Conservation (phyloP, 805 yeast species). For the Wickerhamiella shivajii region DNA sequence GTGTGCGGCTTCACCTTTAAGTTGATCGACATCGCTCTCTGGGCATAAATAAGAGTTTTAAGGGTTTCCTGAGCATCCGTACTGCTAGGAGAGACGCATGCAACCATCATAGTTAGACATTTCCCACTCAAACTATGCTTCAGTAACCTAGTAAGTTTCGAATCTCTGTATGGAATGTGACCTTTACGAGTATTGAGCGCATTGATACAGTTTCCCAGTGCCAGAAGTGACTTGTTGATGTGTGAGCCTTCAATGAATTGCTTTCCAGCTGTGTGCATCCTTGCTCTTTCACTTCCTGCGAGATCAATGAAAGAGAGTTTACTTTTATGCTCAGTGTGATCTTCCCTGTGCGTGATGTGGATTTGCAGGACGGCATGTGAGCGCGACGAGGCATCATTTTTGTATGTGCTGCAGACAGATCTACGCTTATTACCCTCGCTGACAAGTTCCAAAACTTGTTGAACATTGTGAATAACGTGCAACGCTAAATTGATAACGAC, state of each 20-base stretch:
- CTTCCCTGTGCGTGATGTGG: slow-evolving; percentile 32
- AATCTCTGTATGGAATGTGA: slow-evolving; percentile 71
- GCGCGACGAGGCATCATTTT: slow-evolving; percentile 77
- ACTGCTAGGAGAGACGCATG: slow-evolving; percentile 77
- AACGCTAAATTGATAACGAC: slow-evolving; percentile 61
- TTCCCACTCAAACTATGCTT: slow-evolving; percentile 88
- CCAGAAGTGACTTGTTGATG: slow-evolving; percentile 74
- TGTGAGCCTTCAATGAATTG: slow-evolving; percentile 84
- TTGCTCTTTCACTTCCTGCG: slow-evolving; percentile 92
- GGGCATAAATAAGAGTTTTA: slow-evolving; percentile 81
- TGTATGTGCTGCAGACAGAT: slow-evolving; percentile 76
- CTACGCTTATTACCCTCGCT: slow-evolving; percentile 25
- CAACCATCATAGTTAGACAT: slow-evolving; percentile 91
- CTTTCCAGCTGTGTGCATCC: slow-evolving; percentile 70
- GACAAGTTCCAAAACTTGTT: slow-evolving; percentile 15
- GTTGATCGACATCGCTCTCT: too few species aligned
- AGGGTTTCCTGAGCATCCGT: slow-evolving; percentile 84
- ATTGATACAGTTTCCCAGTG: slow-evolving; percentile 64
- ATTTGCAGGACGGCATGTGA: slow-evolving; percentile 89
- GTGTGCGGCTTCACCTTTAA: too few species aligned
- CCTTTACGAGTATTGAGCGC: slow-evolving; percentile 5
- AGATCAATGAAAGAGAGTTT: slow-evolving; percentile 68
- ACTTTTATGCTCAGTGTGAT: slow-evolving; percentile 38
- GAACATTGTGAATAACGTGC: slow-evolving; percentile 35
- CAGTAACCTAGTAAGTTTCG: slow-evolving; percentile 71